Evolutionary conservation across 495 filamentous ascomycete species (phyloP), one percentile per base, ranked within the genome.

Genomic region (Penicilliopsis zonata): DNA sequence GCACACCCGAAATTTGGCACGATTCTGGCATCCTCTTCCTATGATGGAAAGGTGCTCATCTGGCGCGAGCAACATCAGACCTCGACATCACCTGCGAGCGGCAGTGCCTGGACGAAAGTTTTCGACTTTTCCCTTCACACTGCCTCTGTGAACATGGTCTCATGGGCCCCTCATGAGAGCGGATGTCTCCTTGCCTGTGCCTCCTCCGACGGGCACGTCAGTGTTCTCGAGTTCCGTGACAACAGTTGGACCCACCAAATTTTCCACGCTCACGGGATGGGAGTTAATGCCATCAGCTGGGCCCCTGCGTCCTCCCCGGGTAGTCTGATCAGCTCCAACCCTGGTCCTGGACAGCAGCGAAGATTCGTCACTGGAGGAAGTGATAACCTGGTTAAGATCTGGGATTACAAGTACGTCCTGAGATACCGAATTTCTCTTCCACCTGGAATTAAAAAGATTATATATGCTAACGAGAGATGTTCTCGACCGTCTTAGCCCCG

Each of bases 1-100:
- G 87, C 92, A 24, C 92, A 96, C 47, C 90, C 90, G 34, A 95
- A 95, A 54, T 96, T 92, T 53, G 90, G 90, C 67, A 93, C 83
- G 56, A 95, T 99, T 57, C 80, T 99, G 27, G 90, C 90, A 36
- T 84, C 76, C 47, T 83, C 86, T 34, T 80, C 79, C 44, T 96
- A 94, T 65, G 92, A 96, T 59, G 90, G 90, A 59, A 93, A 90
- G 57, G 88, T 96, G 40, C 71, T 95, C 51, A 94, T 99, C 65
- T 96, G 86, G 86, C 86, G 86, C 53, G 90, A 99, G 65, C 76
- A 80, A 52, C 61, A 63, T 27, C 57, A 65, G 32, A 64, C 52
- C 42, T 45, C 63, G 19, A 54, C 59, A 30, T 57, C 57, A 16
- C 60, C 57, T 33, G 46, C 46, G 14, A 60, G 63, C 42, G 61